Base-by-base conservation (phyloP, 1,284 basidiomycete genomes). In the Trichosporon coremiiforme region DNA sequence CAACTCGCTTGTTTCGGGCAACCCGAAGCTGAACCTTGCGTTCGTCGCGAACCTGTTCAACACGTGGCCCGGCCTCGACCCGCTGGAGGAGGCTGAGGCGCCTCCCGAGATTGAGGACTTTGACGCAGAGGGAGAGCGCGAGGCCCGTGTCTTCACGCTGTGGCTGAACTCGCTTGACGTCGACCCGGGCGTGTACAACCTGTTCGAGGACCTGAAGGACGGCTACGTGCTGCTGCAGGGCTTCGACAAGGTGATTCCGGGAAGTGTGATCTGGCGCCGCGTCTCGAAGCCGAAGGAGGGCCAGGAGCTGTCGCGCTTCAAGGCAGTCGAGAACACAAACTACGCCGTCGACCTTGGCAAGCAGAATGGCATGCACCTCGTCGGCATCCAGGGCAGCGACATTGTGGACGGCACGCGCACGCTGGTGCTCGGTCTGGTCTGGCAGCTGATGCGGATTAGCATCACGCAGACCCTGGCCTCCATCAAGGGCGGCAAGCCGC, bases 41-140 rank as follows among this genome's bases (percentile, higher is more conserved):
- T 99, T 98, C 82, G 96, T 98, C 68, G 96, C 97, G 64, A 95
- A 98, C 84, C 88, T 99, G 67, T 99, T 99, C 89, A 99, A 99
- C 87, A 98, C 94, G 1, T 91, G 93, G 85, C 96, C 96, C 0
- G 92, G 94, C 0, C 89, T 96, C 35, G 95, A 88, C 74, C 95
- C 95, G 2, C 88, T 98, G 60, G 94, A 97, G 78, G 94, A 95
- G 80, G 89, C 85, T 20, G 86, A 95, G 89, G 92, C 79, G 13
- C 87, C 87, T 0, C 85, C 86, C 63, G 90, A 88, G 6, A 89
- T 98, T 53, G 96, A 98, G 80, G 97, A 99, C 85, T 99, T 98
- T 82, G 96, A 99, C 76, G 95, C 96, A 0, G 96, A 99, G 84
- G 96, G 96, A 72, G 96, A 99, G 84, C 90, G 96, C 68, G 96